phyloP scores from a whole-genome alignment of 2,329 filamentous ascomycete species.

The Saccharata proteae region DNA sequence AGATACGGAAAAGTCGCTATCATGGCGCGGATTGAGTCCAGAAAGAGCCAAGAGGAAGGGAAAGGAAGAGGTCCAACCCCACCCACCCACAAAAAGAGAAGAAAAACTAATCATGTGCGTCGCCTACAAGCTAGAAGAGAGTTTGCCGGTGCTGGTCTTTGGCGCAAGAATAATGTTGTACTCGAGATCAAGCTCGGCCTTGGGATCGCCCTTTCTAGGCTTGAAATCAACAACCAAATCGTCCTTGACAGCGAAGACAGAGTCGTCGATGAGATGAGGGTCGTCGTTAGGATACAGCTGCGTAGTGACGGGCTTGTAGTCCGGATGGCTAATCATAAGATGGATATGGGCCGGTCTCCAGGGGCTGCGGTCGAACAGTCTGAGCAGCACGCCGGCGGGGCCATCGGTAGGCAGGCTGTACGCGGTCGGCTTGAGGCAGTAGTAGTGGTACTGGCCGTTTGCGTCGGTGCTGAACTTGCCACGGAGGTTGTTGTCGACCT shows the following conservation, averaged over 20 bases:
- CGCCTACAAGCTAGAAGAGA: constrained; percentile 19
- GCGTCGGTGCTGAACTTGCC: constrained; percentile 63
- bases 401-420: constrained; percentile 59
- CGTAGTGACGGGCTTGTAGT: constrained; percentile 45
- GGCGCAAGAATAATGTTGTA: constrained; percentile 49
- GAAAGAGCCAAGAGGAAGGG: too few species aligned
- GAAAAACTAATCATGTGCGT: neutral
- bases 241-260: constrained; percentile 45
- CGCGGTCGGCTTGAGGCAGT: constrained; percentile 62
- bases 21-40: too few species aligned
- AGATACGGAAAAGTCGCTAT: too few species aligned
- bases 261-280: constrained; percentile 45
- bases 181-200: constrained; percentile 46
- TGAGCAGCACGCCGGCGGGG: constrained; percentile 41
- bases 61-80: too few species aligned
- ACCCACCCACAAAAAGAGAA: too few species aligned
- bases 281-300: constrained; percentile 49
- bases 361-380: constrained; percentile 44
- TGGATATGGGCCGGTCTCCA: constrained; percentile 52
- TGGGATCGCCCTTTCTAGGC: constrained; percentile 37
- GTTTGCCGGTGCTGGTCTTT: constrained; percentile 12
- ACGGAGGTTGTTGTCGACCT: constrained; percentile 60
- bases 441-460: constrained; percentile 59
- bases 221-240: constrained; percentile 16
- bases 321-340: constrained; percentile 41